Evolutionary conservation across 2,329 filamentous ascomycete species (phyloP).

Genomic region (Cadophora sp.): DNA sequence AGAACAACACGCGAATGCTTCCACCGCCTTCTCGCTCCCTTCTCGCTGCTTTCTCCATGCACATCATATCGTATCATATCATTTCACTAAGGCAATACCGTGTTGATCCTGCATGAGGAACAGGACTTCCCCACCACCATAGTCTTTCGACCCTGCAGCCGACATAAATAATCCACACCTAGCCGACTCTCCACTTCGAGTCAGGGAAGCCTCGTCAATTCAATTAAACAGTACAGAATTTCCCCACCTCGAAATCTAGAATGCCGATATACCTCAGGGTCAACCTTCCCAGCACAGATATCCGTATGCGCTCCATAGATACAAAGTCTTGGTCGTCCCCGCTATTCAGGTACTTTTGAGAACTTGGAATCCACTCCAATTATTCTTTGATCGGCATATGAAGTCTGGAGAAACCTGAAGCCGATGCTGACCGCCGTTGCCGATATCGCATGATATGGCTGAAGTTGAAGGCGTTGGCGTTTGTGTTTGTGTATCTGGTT

Average conservation of each 20-base stretch:
- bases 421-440: slow-evolving; percentile 7
- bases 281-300: not conserved
- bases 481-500: not conserved
- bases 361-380: not conserved
- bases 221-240: not conserved
- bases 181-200: not conserved
- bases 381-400: not conserved
- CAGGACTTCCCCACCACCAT: not conserved
- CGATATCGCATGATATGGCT: not conserved
- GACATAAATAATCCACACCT: not conserved
- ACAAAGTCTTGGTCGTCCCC: slow-evolving; percentile 1
- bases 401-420: not conserved
- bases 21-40: slow-evolving; percentile 27
- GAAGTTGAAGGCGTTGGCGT: no score
- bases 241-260: not conserved
- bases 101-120: not conserved
- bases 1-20: slow-evolving; percentile 17
- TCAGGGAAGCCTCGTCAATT: not conserved
- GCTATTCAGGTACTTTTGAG: slow-evolving; percentile 10
- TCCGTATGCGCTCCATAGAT: not conserved
- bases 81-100: not conserved
- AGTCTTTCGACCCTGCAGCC: not conserved
- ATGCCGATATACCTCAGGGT: not conserved
- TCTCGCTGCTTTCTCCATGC: not conserved
- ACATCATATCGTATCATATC: not conserved